phyloP scores from a whole-genome alignment of 2,329 filamentous ascomycete species.

The Aspergillus sp. region DNA sequence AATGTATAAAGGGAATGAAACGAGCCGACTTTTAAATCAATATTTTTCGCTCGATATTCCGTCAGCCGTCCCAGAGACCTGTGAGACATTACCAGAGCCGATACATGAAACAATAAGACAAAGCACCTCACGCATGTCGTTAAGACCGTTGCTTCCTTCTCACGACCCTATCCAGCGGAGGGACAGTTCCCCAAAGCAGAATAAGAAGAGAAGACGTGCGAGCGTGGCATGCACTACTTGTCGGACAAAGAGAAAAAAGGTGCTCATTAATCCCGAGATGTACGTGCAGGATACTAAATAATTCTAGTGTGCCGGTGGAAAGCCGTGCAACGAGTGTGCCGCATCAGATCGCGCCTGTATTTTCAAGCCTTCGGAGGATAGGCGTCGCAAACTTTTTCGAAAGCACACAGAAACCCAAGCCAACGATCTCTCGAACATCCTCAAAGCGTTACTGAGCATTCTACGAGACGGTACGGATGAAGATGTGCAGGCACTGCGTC shows the following conservation, averaged over 20 bases:
- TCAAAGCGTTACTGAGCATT: neutral
- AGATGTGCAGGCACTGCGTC: neutral
- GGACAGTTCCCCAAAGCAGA: neutral
- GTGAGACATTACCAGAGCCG: neutral
- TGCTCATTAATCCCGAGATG: neutral
- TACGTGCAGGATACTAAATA: neutral
- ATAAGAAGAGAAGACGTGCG: neutral
- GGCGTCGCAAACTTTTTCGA: neutral
- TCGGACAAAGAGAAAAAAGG: neutral
- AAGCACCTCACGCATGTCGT: neutral
- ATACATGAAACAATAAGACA: neutral
- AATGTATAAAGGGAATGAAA: neutral
- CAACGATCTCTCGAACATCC: neutral
- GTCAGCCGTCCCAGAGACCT: neutral
- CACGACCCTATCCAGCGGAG: neutral
- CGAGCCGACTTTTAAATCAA: neutral
- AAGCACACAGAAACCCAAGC: neutral
- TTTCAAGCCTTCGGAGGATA: neutral
- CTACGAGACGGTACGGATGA: neutral
- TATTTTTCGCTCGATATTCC: neutral
- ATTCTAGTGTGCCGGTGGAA: neutral
- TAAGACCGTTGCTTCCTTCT: neutral
- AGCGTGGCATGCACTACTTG: neutral
- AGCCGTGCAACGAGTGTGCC: neutral
- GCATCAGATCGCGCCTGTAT: neutral